Percentiles rank a stretch among this genome's conserved stretches.
Conservation (phyloP, 768 basidiomycete species). For the Auriscalpium microsporum region DNA sequence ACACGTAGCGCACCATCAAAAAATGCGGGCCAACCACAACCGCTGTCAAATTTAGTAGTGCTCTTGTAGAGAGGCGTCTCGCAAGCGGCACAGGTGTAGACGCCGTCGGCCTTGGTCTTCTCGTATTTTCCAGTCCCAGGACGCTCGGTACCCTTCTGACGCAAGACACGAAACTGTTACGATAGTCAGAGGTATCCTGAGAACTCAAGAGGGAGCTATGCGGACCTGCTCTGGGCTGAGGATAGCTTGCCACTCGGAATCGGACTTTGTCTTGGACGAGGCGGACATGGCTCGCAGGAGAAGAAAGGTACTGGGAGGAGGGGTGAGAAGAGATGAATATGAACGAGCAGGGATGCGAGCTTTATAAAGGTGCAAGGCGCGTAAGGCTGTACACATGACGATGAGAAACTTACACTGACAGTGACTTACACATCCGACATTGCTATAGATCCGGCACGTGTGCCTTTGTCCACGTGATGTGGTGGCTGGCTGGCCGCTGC, state of each 20-base stretch:
- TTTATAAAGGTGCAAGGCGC: not conserved
- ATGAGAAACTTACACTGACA: too few relatives aligned
- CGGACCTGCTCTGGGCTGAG: slow-evolving; percentile 73
- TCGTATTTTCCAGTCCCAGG: slow-evolving; percentile 78
- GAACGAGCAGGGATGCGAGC: not conserved
- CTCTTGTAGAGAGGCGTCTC: slow-evolving; percentile 81
- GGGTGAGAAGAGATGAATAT: not conserved
- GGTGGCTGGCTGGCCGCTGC: not conserved
- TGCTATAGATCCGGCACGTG: too few relatives aligned
- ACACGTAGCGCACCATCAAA: slow-evolving; percentile 64
- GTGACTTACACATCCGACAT: too few relatives aligned
- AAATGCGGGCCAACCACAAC: slow-evolving; percentile 98
- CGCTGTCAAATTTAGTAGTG: slow-evolving; percentile 84
- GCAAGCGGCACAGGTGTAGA: slow-evolving; percentile 76
- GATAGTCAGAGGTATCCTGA: not conserved
- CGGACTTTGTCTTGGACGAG: slow-evolving; percentile 38
- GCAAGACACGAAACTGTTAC: slow-evolving; percentile 70
- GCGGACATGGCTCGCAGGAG: slow-evolving; percentile 17
- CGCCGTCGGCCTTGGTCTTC: slow-evolving; percentile 53
- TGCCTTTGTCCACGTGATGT: not conserved
- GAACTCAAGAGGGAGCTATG: not conserved
- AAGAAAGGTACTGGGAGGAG: not conserved
- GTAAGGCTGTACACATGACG: too few relatives aligned
- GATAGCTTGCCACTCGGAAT: slow-evolving; percentile 77
- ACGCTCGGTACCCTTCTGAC: slow-evolving; percentile 81